Conservation (phyloP, 2,329 filamentous ascomycete species). For the Curvularia lunata region DNA sequence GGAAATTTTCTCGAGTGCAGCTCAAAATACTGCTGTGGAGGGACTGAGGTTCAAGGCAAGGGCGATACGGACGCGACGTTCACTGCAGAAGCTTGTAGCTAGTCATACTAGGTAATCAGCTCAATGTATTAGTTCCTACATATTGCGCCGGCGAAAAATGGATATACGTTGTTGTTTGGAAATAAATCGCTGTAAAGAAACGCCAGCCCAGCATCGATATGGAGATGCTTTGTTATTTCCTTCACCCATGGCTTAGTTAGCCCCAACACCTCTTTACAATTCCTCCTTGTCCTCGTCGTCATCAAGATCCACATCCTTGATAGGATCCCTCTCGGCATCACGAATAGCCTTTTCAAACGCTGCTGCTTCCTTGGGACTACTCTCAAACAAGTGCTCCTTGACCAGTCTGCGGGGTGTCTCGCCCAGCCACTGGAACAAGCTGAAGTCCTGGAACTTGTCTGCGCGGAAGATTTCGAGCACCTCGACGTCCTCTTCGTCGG, state of each 20-base stretch:
- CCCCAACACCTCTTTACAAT: conserved; percentile 16
- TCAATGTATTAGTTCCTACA: no score
- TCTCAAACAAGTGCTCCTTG: conserved; percentile 69
- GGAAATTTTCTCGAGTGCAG: no score
- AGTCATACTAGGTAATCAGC: no score
- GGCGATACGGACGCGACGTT: no score
- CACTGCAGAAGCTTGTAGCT: no score
- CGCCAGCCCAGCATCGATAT: background rate
- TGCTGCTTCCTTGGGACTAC: conserved; percentile 65
- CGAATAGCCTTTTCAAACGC: conserved; percentile 68
- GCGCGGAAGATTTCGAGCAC: conserved; percentile 78
- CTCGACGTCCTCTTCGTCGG: conserved; percentile 74
- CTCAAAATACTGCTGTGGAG: no score
- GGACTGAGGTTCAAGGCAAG: no score
- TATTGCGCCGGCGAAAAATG: no score
- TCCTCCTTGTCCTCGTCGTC: conserved; percentile 37
- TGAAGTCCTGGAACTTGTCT: conserved; percentile 74
- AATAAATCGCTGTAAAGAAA: background rate
- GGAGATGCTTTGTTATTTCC: background rate
- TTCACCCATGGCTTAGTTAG: background rate
- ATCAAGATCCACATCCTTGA: conserved; percentile 42
- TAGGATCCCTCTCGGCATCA: conserved; percentile 63
- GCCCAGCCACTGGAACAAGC: conserved; percentile 76
- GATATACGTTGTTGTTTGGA: no score
- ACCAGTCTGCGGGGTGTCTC: conserved; percentile 72